These are phyloP conservation scores for Stagonosporopsis chrysanthemi DNA, from an alignment of 2,329 filamentous ascomycete genomes.

Conservation along the genomic window DNA sequence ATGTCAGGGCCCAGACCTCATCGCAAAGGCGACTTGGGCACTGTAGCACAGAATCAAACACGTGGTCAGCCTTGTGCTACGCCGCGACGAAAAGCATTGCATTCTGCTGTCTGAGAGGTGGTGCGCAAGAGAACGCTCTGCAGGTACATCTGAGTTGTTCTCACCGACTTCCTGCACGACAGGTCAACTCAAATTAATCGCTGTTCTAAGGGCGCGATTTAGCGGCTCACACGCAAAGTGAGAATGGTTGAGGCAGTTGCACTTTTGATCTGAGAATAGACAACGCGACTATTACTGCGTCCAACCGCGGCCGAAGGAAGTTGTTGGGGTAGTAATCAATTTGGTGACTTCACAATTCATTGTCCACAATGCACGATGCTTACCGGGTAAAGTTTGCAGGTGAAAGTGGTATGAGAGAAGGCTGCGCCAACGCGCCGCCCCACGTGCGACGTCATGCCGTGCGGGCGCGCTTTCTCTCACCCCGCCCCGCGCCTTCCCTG, in stretches of 20 bases:
- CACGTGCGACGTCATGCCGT: slow-evolving; percentile 37
- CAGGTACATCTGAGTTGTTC: slow-evolving; percentile 26
- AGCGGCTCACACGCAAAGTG: background rate
- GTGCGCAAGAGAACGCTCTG: slow-evolving; percentile 22
- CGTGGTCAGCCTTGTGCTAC: slow-evolving; percentile 17
- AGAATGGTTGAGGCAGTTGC: background rate
- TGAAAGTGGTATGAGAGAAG: slow-evolving; percentile 16
- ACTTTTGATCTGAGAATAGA: no score
- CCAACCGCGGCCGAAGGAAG: background rate
- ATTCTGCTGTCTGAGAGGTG: background rate
- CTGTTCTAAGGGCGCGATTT: background rate
- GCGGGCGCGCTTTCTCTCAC: slow-evolving; percentile 22
- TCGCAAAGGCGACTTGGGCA: no score
- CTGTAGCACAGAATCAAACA: slow-evolving; percentile 5
- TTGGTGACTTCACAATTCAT: background rate
- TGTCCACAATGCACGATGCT: background rate
- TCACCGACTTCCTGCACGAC: slow-evolving; percentile 17
- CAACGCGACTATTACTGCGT: background rate
- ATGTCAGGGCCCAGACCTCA: background rate
- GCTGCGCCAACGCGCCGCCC: slow-evolving; percentile 13
- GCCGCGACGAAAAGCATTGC: slow-evolving; percentile 5
- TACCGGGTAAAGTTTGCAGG: slow-evolving; percentile 18
- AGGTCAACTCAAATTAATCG: background rate
- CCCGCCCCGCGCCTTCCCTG: slow-evolving; percentile 23
- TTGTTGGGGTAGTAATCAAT: background rate